Evolutionary conservation across 2,329 filamentous ascomycete species (phyloP).

Genomic region (Aspergillus sp.): DNA sequence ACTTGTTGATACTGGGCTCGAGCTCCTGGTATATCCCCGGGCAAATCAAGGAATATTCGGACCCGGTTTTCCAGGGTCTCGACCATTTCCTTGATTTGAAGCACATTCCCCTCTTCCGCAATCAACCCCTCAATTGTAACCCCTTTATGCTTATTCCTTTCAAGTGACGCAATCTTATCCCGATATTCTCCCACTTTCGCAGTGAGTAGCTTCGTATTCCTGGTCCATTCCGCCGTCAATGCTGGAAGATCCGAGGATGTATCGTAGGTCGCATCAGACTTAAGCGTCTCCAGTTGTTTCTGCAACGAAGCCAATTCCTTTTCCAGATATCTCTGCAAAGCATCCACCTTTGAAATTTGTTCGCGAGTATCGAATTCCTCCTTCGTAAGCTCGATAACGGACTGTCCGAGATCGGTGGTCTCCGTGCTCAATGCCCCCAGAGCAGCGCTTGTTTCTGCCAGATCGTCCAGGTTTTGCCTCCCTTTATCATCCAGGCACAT

Average conservation of each 20-base stretch:
- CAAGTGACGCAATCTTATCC: conserved; percentile 45
- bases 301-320: conserved; percentile 40
- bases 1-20: conserved; percentile 63
- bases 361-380: conserved; percentile 48
- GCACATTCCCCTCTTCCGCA: conserved; percentile 53
- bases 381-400: conserved; percentile 52
- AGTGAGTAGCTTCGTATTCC: conserved; percentile 60
- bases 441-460: conserved; percentile 48
- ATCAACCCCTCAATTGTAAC: conserved; percentile 47
- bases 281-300: conserved; percentile 24
- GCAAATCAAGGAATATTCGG: conserved; percentile 62
- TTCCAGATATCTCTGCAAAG: conserved; percentile 52
- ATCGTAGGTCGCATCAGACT: conserved; percentile 40
- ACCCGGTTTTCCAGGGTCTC: conserved; percentile 61
- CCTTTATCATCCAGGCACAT: conserved; percentile 50
- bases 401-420: conserved; percentile 45
- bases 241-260: conserved; percentile 55
- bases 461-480: conserved; percentile 48
- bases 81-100: conserved; percentile 55
- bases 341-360: conserved; percentile 49
- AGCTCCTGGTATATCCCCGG: conserved; percentile 63
- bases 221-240: conserved; percentile 67
- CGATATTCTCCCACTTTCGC: conserved; percentile 62
- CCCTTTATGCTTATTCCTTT: conserved; percentile 23
- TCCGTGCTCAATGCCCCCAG: conserved; percentile 46